A percentile compares a stretch with the other conserved stretches of the same genome.
Evolutionary conservation across 176 grass and related monocot genomes (phyloP).

Genomic region (Carex myosuroides): DNA sequence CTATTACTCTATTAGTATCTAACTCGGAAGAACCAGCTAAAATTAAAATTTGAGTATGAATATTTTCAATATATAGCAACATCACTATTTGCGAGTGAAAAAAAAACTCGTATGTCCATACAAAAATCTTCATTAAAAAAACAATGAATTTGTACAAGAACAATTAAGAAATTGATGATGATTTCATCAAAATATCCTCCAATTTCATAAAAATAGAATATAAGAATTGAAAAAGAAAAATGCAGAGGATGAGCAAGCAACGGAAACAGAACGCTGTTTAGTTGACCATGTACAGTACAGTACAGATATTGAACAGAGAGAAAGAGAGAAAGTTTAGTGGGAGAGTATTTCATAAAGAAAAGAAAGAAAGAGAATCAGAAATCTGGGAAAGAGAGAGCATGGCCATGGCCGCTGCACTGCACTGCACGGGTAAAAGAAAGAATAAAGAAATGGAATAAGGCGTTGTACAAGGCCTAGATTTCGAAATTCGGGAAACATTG

Average conservation of each 20-base stretch:
- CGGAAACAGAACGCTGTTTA: slow-evolving; percentile 1
- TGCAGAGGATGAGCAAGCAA: background rate
- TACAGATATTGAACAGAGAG: background rate
- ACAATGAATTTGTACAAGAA: background rate
- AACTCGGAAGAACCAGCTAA: too few species aligned
- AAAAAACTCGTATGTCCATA: too few species aligned
- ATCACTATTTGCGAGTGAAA: background rate
- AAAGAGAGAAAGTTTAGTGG: background rate
- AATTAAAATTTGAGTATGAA: background rate
- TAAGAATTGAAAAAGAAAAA: background rate
- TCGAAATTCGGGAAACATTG: slow-evolving; percentile 13
- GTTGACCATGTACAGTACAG: background rate
- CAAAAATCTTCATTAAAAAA: too few species aligned
- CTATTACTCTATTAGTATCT: too few species aligned
- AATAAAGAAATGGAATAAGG: background rate
- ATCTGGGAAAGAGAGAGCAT: background rate
- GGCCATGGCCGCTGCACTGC: background rate
- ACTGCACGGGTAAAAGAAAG: background rate
- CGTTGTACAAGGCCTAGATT: slow-evolving; percentile 15
- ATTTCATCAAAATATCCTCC: background rate
- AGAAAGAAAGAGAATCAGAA: background rate
- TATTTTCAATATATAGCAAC: background rate
- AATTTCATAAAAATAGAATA: background rate
- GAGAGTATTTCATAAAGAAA: background rate
- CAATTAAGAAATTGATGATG: background rate